Conservation (phyloP, 257 asterid genomes). For the Solanum chaucha region DNA sequence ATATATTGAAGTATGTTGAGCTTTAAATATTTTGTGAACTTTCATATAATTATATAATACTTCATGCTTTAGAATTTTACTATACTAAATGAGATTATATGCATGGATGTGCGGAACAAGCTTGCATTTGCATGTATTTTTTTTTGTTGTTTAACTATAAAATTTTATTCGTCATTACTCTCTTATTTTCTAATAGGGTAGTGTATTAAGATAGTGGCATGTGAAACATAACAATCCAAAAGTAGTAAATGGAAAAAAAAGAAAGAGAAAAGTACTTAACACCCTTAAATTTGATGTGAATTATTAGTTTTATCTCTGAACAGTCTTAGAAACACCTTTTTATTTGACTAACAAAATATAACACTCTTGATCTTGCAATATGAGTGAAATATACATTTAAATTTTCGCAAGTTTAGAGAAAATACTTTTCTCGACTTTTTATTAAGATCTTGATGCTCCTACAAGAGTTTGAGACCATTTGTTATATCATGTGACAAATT, state of each 20-base stretch:
- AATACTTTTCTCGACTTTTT: neutral
- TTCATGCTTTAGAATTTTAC: neutral
- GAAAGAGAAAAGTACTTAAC: rapidly evolving
- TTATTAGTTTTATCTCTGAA: too few species aligned
- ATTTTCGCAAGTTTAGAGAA: neutral
- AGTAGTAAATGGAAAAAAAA: neutral
- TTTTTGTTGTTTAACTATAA: neutral
- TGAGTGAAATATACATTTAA: neutral
- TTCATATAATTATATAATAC: neutral
- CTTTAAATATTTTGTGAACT: neutral
- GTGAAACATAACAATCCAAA: neutral
- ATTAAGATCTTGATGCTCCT: neutral
- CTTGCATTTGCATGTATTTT: neutral
- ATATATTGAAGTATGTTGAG: neutral
- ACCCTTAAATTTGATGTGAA: too few species aligned
- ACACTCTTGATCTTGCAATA: too few species aligned
- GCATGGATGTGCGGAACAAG: neutral
- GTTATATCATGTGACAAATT: too few species aligned
- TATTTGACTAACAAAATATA: too few species aligned
- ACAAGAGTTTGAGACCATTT: neutral
- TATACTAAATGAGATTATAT: neutral
- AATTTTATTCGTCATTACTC: too few species aligned
- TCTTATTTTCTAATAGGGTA: too few species aligned
- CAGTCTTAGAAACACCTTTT: rapidly evolving
- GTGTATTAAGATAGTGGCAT: neutral